These are phyloP conservation scores for Chaetomiaceae sp. DNA, from an alignment of 2,329 filamentous ascomycete species.

Conservation along the genomic window DNA sequence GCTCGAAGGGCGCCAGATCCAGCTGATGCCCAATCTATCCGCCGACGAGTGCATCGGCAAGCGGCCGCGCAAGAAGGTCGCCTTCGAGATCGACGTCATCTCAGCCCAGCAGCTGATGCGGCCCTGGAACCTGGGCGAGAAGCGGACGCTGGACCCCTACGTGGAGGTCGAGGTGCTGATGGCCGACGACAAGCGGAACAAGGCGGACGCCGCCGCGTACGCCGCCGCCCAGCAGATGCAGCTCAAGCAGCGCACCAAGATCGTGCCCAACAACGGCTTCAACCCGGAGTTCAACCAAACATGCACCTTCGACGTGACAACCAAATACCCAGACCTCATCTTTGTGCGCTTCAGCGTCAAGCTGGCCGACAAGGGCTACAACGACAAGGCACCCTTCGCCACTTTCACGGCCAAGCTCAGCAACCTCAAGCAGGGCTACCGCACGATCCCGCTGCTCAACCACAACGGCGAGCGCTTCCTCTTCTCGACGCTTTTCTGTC, in stretches of 20 bases:
- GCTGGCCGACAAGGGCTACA: constrained; percentile 73
- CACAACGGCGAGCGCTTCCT: constrained; percentile 86
- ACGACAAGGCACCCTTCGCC: constrained; percentile 63
- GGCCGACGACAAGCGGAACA: constrained; percentile 88
- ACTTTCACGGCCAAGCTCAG: constrained; percentile 90
- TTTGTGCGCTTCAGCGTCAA: constrained; percentile 92
- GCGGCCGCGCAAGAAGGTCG: constrained; percentile 74
- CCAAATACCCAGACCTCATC: constrained; percentile 89
- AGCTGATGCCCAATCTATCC: constrained; percentile 52
- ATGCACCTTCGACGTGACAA: constrained; percentile 77
- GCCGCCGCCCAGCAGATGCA: constrained; percentile 49
- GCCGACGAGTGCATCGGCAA: constrained; percentile 52
- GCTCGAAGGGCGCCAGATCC: constrained; percentile 70
- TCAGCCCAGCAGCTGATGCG: constrained; percentile 94
- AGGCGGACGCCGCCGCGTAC: constrained; percentile 66
- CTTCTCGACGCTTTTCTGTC: constrained; percentile 91
- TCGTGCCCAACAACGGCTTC: constrained; percentile 85
- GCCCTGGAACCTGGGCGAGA: constrained; percentile 49
- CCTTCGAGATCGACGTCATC: constrained; percentile 81
- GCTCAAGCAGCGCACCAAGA: constrained; percentile 71
- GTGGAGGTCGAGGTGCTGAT: constrained; percentile 93
- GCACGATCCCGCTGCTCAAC: constrained; percentile 85
- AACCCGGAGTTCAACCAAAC: constrained; percentile 82
- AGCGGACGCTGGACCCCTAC: constrained; percentile 78
- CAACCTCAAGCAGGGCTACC: constrained; percentile 86